Evolutionary conservation across 2,329 filamentous ascomycete species (phyloP).

Genomic region (Stromatinia cepivora): DNA sequence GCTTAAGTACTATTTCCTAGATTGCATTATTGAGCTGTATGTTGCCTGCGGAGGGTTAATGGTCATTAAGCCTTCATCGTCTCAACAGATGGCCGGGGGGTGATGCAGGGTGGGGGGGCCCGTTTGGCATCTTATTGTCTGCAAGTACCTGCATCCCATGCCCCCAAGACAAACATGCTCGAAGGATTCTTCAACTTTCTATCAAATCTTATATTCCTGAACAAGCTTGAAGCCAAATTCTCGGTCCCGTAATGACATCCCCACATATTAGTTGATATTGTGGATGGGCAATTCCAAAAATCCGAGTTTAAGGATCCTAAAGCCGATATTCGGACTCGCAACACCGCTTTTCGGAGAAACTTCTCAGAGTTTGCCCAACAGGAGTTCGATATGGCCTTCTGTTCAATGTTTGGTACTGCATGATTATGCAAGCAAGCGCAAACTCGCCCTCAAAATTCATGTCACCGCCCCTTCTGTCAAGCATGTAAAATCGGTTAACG

Average conservation of each 20-base stretch:
- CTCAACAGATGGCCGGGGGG: background rate
- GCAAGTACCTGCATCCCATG: background rate
- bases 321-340: constrained; percentile 21
- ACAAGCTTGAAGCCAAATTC: background rate
- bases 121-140: background rate
- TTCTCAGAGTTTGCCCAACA: background rate
- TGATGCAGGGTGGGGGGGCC: background rate
- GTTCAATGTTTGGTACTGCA: background rate
- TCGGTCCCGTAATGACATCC: constrained; percentile 4
- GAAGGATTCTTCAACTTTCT: background rate
- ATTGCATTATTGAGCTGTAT: background rate
- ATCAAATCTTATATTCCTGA: background rate
- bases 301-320: background rate
- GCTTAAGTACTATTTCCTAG: background rate
- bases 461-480: background rate
- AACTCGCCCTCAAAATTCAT: background rate
- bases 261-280: background rate
- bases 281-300: constrained; percentile 6
- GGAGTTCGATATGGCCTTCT: background rate
- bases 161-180: background rate
- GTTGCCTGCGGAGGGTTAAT: background rate
- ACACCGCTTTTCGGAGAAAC: background rate
- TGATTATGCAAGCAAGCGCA: background rate
- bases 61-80: background rate
- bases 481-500: constrained; percentile 6